A percentile compares a stretch with the other conserved stretches of the same genome.
These are phyloP conservation scores for Aureobasidium leucospermi DNA, from an alignment of 2,329 filamentous ascomycete genomes.

Conservation along the genomic window DNA sequence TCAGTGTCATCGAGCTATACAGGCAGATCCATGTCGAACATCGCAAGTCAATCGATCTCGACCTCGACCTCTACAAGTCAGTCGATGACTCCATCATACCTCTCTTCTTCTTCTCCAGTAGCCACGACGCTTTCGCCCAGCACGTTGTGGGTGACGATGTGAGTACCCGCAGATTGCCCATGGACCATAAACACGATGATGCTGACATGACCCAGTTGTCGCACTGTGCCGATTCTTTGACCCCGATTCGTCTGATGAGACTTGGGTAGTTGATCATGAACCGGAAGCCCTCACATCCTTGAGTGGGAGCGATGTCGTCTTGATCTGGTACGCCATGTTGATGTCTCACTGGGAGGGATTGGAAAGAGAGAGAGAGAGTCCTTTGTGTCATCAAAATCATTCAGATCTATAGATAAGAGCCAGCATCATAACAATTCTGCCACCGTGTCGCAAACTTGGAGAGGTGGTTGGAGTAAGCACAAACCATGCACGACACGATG, in stretches of 20 bases:
- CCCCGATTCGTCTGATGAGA: background rate
- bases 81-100: background rate
- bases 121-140: background rate
- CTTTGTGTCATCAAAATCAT: background rate
- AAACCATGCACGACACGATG: background rate
- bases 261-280: too few species aligned
- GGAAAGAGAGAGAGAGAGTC: too few species aligned
- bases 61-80: background rate
- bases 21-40: background rate
- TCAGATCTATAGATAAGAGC: background rate
- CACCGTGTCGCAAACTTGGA: background rate
- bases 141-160: conserved; percentile 1
- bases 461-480: background rate
- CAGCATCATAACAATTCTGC: background rate
- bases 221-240: background rate
- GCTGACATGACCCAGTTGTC: background rate
- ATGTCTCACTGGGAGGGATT: too few species aligned
- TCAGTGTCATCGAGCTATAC: background rate
- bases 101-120: background rate
- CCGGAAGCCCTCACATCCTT: too few species aligned
- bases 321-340: too few species aligned
- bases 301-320: too few species aligned
- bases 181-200: background rate
- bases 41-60: background rate
- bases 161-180: too few species aligned